Conservation (phyloP, 1,139 yeast genomes). For the Hyphopichia buzzinii region DNA sequence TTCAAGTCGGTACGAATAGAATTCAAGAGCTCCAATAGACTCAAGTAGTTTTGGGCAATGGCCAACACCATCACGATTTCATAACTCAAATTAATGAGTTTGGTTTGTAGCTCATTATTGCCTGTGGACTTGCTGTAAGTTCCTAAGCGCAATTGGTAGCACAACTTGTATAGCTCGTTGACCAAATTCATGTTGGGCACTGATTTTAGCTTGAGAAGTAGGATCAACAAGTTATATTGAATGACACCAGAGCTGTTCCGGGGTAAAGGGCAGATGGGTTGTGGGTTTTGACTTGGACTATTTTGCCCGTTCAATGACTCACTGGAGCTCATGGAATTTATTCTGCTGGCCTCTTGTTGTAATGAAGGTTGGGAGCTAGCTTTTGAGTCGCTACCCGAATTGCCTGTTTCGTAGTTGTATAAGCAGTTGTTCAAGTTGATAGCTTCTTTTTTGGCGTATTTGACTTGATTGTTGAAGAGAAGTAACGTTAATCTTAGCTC, state of each 20-base stretch:
- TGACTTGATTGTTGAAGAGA: constrained; percentile 29
- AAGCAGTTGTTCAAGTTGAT: constrained; percentile 36
- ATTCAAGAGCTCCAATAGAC: constrained; percentile 26
- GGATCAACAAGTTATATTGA: constrained; percentile 22
- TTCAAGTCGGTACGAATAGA: constrained; percentile 19
- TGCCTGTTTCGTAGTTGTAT: constrained; percentile 31
- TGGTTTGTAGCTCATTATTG: constrained; percentile 10
- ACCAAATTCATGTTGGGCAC: constrained; percentile 34
- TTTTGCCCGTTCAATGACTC: neutral
- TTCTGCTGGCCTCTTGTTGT: constrained; percentile 6
- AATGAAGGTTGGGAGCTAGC: constrained; percentile 7
- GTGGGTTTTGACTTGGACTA: constrained; percentile 6
- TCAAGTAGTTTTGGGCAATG: constrained; percentile 29
- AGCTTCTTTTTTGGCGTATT: constrained; percentile 38
- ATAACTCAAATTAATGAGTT: constrained; percentile 31
- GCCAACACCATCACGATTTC: constrained; percentile 31
- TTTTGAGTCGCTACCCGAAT: constrained; percentile 3
- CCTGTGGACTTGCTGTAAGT: constrained; percentile 7
- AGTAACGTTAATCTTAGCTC: constrained; percentile 35
- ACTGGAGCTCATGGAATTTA: constrained; percentile 4
- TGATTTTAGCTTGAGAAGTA: constrained; percentile 37
- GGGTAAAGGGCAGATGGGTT: constrained; percentile 36
- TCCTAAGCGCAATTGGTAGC: constrained; percentile 35
- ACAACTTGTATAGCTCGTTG: constrained; percentile 40
- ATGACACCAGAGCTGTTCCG: constrained; percentile 31